These are phyloP conservation scores for Hydnum rufescens DNA, from an alignment of 768 basidiomycete species.

Conservation along the genomic window DNA sequence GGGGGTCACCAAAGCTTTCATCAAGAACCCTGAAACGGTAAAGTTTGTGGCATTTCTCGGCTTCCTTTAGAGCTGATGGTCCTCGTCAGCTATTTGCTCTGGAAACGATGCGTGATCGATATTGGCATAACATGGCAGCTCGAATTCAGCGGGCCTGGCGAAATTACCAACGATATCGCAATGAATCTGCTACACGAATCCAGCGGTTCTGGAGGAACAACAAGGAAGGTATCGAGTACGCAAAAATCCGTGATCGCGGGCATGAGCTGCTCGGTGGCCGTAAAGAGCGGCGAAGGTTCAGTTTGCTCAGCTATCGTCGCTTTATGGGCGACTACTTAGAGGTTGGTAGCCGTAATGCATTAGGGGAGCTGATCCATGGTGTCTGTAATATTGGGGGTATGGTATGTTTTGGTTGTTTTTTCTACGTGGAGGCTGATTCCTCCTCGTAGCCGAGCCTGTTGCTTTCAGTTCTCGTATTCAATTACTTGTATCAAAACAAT, in stretches of 20 bases:
- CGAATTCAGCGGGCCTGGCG: slow-evolving; percentile 94
- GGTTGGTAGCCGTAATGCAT: slow-evolving; percentile 51
- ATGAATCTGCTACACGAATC: slow-evolving; percentile 86
- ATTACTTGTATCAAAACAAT: slow-evolving; percentile 64
- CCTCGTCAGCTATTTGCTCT: slow-evolving; percentile 68
- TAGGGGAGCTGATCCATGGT: slow-evolving; percentile 54
- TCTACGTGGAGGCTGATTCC: neutral
- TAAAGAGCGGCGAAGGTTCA: slow-evolving; percentile 87
- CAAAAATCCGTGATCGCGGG: slow-evolving; percentile 82
- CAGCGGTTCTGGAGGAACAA: slow-evolving; percentile 99
- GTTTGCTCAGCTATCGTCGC: slow-evolving; percentile 80
- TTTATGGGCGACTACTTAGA: slow-evolving; percentile 96
- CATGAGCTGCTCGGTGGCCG: slow-evolving; percentile 79
- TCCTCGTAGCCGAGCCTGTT: slow-evolving; percentile 46
- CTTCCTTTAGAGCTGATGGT: neutral
- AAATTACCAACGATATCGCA: slow-evolving; percentile 87
- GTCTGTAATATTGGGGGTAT: slow-evolving; percentile 58
- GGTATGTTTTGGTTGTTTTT: slow-evolving; percentile 14
- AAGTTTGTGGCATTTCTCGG: too few relatives aligned
- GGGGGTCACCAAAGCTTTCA: slow-evolving; percentile 96
- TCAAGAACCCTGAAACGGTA: slow-evolving; percentile 97
- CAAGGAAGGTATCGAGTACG: slow-evolving; percentile 80
- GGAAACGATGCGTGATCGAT: slow-evolving; percentile 96
- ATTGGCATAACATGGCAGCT: slow-evolving; percentile 99
- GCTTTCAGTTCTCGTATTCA: slow-evolving; percentile 71